These are phyloP conservation scores for Saccharomycopsis guyanensis DNA, from an alignment of 805 yeast species.

Conservation along the genomic window DNA sequence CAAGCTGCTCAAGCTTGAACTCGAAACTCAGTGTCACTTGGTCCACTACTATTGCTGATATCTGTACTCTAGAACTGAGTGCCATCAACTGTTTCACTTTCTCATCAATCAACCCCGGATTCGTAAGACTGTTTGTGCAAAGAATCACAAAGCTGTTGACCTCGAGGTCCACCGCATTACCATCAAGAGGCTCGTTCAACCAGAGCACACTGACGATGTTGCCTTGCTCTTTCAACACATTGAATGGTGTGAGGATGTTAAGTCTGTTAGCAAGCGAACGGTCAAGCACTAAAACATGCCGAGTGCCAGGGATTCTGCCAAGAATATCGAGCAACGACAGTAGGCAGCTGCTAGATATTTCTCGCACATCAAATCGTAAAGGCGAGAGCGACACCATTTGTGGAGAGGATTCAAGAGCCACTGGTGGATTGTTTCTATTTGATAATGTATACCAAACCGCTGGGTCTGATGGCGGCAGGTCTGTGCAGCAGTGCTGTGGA, in stretches of 20 bases:
- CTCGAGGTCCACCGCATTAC: neutral
- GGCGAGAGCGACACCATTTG: constrained; percentile 18
- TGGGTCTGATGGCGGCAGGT: neutral
- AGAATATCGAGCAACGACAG: constrained; percentile 7
- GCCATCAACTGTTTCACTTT: constrained; percentile 22
- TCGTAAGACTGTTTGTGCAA: constrained; percentile 23
- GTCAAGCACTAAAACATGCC: constrained; percentile 28
- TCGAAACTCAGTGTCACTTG: constrained; percentile 31
- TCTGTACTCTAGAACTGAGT: constrained; percentile 17
- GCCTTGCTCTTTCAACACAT: constrained; percentile 40
- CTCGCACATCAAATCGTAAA: constrained; percentile 8
- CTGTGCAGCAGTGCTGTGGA: neutral
- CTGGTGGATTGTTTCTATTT: neutral
- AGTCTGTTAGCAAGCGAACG: constrained; percentile 39
- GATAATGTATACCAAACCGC: neutral
- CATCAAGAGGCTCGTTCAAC: constrained; percentile 28
- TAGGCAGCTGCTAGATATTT: constrained; percentile 11
- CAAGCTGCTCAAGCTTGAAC: constrained; percentile 28
- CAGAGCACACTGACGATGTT: constrained; percentile 43
- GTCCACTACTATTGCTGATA: constrained; percentile 29
- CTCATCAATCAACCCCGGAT: constrained; percentile 19
- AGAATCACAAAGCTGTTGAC: constrained; percentile 24
- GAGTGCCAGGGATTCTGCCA: constrained; percentile 3
- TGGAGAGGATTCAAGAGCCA: no score
- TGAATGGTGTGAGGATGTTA: constrained; percentile 50